Base-by-base conservation (phyloP, 2,329 filamentous ascomycete species). In the Beauveria sp. region DNA sequence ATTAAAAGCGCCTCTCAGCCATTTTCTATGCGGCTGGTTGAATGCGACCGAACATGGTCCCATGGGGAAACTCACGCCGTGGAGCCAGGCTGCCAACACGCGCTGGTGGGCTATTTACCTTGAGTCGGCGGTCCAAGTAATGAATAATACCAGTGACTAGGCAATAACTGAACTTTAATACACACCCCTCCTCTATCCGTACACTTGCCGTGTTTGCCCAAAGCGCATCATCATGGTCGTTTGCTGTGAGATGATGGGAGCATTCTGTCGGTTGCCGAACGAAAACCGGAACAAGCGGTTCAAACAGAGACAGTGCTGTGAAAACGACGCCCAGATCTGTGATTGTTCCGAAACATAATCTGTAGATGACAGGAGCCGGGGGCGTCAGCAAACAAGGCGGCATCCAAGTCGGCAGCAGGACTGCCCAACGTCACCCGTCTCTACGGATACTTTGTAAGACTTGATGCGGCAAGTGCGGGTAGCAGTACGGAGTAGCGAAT, bases 1-100 rank as follows among this genome's bases (percentile, higher is more conserved):
- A 60, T 46, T 60, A 54, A 48, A 45, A 45, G 58, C 58, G 58
- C 58, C 58, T 60, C 58, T 48, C 50, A 54, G 58, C 50, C 58
- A 54, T 60, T 28, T 20, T 20, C 58, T 50, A 60, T 53, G 49
- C 58, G 28, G 42, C 42, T 22, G 20, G 40, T 12, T 31, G 58
- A 53, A 31, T 60, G 38, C 38, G 58, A 24, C 58, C 58, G 50
- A 60, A 48, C 54, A 40, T 60, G 53, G 58, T 54, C 49, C 58
- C 57, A 60, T 45, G 26, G 34, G 48, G 34, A 14, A 59, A 24
- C 40, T 52, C 5, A 28, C 22, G 34, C 34, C 55, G 31, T 9
- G 8, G n/a, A 59, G 46, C 34, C 20, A 40, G 20, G 20, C 34
- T 34, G 16, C 14, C 31, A 43, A 48, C 34, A 34, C 48, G 24